Conservation (phyloP, 139 green algal genomes). For the Coccomyxa sp. region DNA sequence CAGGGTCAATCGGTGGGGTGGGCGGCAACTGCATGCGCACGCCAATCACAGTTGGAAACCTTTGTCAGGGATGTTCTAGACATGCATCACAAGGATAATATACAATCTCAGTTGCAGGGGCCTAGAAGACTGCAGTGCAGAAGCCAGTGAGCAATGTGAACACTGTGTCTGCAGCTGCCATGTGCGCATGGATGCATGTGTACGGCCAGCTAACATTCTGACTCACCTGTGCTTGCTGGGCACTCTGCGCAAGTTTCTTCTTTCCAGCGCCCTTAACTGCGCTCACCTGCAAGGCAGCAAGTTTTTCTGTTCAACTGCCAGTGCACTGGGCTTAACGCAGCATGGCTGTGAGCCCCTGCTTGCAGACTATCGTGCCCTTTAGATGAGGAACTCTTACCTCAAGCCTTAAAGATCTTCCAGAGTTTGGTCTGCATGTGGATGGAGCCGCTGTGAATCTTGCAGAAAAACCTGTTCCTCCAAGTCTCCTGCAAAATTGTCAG, state of each 20-base stretch:
- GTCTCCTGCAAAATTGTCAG: neutral
- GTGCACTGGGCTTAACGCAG: too few relatives aligned
- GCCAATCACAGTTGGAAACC: neutral
- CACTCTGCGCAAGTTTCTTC: too few relatives aligned
- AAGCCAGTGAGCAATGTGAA: neutral
- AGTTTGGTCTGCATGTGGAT: too few relatives aligned
- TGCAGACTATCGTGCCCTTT: too few relatives aligned
- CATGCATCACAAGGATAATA: neutral
- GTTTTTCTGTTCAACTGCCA: too few relatives aligned
- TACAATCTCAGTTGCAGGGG: neutral
- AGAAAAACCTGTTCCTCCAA: neutral
- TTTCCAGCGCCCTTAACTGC: too few relatives aligned
- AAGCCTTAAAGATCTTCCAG: too few relatives aligned
- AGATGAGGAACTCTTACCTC: too few relatives aligned
- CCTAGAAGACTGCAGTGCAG: neutral
- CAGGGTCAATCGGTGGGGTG: constrained; percentile 59
- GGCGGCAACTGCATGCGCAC: constrained; percentile 28
- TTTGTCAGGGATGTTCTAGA: neutral
- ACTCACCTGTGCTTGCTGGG: too few relatives aligned
- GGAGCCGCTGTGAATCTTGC: neutral
- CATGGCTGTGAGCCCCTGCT: too few relatives aligned
- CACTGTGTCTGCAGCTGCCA: neutral
- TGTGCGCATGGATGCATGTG: neutral
- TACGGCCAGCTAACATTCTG: neutral
- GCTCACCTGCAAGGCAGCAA: too few relatives aligned